Percentiles rank a stretch among this genome's conserved stretches.
phyloP scores from a whole-genome alignment of 768 basidiomycete genomes.

The Panus rudis region DNA sequence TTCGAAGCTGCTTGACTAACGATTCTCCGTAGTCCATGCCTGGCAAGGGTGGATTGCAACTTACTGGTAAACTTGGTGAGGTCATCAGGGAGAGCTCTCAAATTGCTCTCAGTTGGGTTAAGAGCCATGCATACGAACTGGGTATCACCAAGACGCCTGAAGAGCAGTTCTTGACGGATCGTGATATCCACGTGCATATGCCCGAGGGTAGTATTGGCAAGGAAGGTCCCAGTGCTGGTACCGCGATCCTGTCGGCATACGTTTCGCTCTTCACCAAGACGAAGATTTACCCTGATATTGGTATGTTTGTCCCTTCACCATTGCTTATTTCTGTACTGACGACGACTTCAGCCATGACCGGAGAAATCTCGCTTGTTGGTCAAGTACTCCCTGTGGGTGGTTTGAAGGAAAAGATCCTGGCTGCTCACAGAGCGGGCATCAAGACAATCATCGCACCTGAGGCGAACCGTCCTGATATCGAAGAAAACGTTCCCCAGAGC shows the following conservation, averaged over 20 bases:
- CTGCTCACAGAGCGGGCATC: conserved; percentile 95
- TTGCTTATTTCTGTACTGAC: background rate
- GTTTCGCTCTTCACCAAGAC: conserved; percentile 88
- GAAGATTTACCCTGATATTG: conserved; percentile 79
- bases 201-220: conserved; percentile 90
- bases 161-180: conserved; percentile 77
- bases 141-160: conserved; percentile 70
- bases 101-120: conserved; percentile 91
- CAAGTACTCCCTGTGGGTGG: conserved; percentile 96
- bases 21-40: conserved; percentile 74
- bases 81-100: conserved; percentile 96
- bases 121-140: conserved; percentile 80
- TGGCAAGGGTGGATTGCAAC: conserved; percentile 84
- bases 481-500: conserved; percentile 94
- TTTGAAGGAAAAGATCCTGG: conserved; percentile 92
- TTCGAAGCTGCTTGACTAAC: background rate
- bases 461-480: conserved; percentile 89
- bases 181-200: conserved; percentile 96
- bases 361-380: conserved; percentile 93
- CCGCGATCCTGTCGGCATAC: conserved; percentile 85
- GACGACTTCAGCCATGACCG: conserved; percentile 82
- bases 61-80: conserved; percentile 97
- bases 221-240: conserved; percentile 96
- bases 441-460: conserved; percentile 83
- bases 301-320: conserved; percentile 35